These are phyloP conservation scores for Aspergillus funiculosus DNA, from an alignment of 495 filamentous ascomycete genomes.

Conservation along the genomic window DNA sequence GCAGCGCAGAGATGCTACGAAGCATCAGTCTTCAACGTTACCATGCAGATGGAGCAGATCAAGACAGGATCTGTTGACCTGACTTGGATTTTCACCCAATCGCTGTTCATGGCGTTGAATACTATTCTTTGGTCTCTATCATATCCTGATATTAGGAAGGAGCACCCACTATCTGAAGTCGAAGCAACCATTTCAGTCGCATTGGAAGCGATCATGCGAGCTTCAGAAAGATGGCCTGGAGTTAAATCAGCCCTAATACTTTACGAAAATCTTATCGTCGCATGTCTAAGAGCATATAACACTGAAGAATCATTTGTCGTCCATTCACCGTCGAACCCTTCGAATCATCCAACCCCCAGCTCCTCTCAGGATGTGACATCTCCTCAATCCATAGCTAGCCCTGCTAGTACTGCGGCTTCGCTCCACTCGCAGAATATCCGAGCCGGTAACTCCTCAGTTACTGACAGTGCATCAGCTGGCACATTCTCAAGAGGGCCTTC, in stretches of 20 bases:
- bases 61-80: slow-evolving; percentile 67
- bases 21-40: slow-evolving; percentile 71
- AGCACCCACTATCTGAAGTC: slow-evolving; percentile 64
- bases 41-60: slow-evolving; percentile 71
- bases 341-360: slow-evolving; percentile 42
- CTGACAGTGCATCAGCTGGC: slow-evolving; percentile 31
- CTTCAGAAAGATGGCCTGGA: slow-evolving; percentile 83
- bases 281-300: slow-evolving; percentile 77
- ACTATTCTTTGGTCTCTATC: slow-evolving; percentile 84
- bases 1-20: slow-evolving; percentile 77
- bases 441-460: slow-evolving; percentile 22
- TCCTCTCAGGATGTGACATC: slow-evolving; percentile 40
- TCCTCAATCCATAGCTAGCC: slow-evolving; percentile 48
- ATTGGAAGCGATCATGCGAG: slow-evolving; percentile 65
- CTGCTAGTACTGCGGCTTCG: slow-evolving; percentile 39
- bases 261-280: slow-evolving; percentile 71
- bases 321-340: slow-evolving; percentile 55
- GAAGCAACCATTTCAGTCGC: slow-evolving; percentile 63
- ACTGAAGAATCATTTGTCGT: slow-evolving; percentile 61
- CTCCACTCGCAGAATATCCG: slow-evolving; percentile 33
- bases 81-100: slow-evolving; percentile 85
- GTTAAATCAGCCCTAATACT: slow-evolving; percentile 75
- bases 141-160: slow-evolving; percentile 69
- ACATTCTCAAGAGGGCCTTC: slow-evolving; percentile 38
- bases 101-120: slow-evolving; percentile 81